phyloP scores from a whole-genome alignment of 139 green algal genomes.

The Pedinophyceae sp. region DNA sequence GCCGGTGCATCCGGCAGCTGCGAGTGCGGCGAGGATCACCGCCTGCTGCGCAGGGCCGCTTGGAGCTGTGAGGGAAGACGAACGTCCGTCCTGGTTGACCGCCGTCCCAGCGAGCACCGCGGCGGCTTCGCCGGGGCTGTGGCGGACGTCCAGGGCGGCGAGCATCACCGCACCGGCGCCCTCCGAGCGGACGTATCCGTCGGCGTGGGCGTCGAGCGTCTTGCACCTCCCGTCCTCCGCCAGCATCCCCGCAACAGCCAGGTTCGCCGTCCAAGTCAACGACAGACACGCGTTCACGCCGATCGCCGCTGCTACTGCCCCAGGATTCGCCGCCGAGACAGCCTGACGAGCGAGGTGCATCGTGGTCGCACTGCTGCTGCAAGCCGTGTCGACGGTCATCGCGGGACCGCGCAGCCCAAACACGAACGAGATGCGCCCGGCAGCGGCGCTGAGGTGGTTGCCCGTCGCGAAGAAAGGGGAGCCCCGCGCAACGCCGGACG shows the following conservation, averaged over 20 bases:
- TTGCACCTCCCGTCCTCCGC: constrained; percentile 65
- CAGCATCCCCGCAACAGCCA: constrained; percentile 41
- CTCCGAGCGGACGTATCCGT: constrained; percentile 61
- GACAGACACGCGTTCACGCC: constrained; percentile 51
- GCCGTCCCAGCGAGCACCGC: background rate
- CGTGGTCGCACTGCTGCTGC: no score
- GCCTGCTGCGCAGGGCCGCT: constrained; percentile 11
- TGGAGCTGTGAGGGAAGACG: constrained; percentile 11
- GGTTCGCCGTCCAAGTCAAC: constrained; percentile 7
- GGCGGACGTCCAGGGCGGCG: background rate
- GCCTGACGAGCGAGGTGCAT: constrained; percentile 27
- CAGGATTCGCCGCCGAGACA: constrained; percentile 3
- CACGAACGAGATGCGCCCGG: constrained; percentile 54
- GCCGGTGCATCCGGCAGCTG: background rate
- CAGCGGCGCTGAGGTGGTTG: constrained; percentile 41
- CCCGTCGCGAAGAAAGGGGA: constrained; percentile 45
- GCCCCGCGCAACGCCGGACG: constrained; percentile 15
- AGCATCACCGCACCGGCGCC: constrained; percentile 20
- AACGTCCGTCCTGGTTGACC: constrained; percentile 14
- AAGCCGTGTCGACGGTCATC: constrained; percentile 65
- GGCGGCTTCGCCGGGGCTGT: background rate
- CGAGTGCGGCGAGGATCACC: background rate
- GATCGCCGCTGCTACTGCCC: constrained; percentile 12
- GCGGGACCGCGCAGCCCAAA: constrained; percentile 56
- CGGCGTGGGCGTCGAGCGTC: constrained; percentile 53